Base-by-base conservation (phyloP, 805 yeast genomes). In the Kluyveromyces siamensis region DNA sequence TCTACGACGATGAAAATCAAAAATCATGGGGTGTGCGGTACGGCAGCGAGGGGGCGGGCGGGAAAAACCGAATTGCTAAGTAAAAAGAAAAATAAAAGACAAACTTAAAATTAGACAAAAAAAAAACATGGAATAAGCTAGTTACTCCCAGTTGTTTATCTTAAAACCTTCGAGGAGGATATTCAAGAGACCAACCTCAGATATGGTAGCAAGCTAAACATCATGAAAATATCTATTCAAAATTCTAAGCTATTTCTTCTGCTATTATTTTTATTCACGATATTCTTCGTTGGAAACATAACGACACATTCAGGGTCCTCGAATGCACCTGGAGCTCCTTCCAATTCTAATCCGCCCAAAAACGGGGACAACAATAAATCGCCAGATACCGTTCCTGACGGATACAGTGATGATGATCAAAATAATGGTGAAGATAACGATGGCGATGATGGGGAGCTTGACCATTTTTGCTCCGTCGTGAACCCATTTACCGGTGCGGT, bases 401-500 rank as follows among this genome's bases (percentile, higher is more conserved):
- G 25, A 21, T 4, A 21, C 25, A 3, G 25, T 21, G 25, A 21
- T 4, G 25, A 36, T 21, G 25, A 21, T 21, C 25, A 21, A n/a
- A 17, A 6, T 9, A 37, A 37, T 7, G 41, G 35, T 25, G 47
- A 44, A 10, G 30, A 30, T 43, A 36, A 27, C 30, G 48, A 35
- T 8, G 44, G 33, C 13, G 48, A 47, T 16, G 50, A 50, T 3
- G 53, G 54, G 8, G 53, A 49, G 8, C 14, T 30, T 30, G 35
- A 30, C 7, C 14, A 58, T 13, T 65, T 63, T 47, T 65, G 69
- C 51, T 65, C 69, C 1, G 62, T 63, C 18, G 54, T 54, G 47
- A 63, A 63, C 41, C 63, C 66, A 3, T 46, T 50, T 3, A 62
- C 65, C 10, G 69, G 66, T 14, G 45, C 60, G 39, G 62, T 55